Evolutionary conservation across 176 grass and related monocot species (phyloP).

Genomic region (Echinochloa phyllopogon): DNA sequence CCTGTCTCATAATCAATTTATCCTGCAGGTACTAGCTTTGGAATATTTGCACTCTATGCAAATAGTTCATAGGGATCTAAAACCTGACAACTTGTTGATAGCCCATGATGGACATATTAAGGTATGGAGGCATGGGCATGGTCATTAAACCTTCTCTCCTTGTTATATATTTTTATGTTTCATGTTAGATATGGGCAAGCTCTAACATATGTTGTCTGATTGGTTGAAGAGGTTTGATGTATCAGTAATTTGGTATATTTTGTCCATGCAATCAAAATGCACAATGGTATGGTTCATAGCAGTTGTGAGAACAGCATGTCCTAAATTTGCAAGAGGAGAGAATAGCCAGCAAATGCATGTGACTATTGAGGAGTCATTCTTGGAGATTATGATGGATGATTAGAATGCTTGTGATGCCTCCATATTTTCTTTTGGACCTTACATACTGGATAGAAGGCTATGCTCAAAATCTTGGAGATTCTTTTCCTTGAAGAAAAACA

Average conservation of each 20-base stretch:
- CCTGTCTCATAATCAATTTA: slow-evolving; percentile 33
- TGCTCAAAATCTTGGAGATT: not conserved
- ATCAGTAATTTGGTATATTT: slow-evolving; percentile 7
- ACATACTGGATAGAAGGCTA: not conserved
- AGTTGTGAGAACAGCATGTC: not conserved
- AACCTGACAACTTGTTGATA: slow-evolving; percentile 98
- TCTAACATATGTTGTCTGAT: slow-evolving; percentile 22
- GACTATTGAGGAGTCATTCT: slow-evolving; percentile 21
- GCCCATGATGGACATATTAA: slow-evolving; percentile 99
- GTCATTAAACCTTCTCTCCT: slow-evolving; percentile 20
- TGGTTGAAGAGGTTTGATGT: slow-evolving; percentile 34
- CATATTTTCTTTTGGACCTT: not conserved
- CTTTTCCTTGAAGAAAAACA: slow-evolving; percentile 14
- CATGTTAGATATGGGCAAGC: not conserved
- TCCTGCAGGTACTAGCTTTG: slow-evolving; percentile 91
- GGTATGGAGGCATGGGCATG: slow-evolving; percentile 54
- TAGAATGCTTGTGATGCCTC: slow-evolving; percentile 5
- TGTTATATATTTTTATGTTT: slow-evolving; percentile 20
- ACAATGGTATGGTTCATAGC: not conserved
- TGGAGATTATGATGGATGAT: slow-evolving; percentile 16
- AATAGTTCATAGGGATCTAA: slow-evolving; percentile 98
- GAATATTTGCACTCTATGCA: slow-evolving; percentile 96
- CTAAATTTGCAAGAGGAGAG: slow-evolving; percentile 9
- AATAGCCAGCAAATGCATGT: slow-evolving; percentile 22
- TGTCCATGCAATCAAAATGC: slow-evolving; percentile 22